Conservation (phyloP, 2,329 filamentous ascomycete genomes). For the Cladosporium velox region DNA sequence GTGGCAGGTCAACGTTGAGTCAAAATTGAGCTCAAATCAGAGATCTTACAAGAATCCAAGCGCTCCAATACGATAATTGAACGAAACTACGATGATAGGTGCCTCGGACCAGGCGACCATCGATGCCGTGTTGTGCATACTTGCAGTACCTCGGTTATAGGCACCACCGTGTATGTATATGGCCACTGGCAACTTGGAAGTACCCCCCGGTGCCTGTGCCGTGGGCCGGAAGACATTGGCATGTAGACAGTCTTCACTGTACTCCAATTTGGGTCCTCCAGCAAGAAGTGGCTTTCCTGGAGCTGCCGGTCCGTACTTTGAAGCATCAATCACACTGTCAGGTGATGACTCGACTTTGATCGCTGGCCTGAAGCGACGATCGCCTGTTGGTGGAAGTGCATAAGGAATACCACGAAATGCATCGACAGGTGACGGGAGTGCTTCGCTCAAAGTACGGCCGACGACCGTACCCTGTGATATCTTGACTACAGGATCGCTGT, state of each 20-base stretch:
- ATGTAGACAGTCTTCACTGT: constrained; percentile 59
- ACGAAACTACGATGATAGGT: constrained; percentile 58
- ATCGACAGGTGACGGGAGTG: constrained; percentile 4
- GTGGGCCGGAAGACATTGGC: constrained; percentile 59
- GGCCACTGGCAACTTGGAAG: constrained; percentile 53
- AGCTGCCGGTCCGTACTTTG: constrained; percentile 12
- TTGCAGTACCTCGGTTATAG: constrained; percentile 51
- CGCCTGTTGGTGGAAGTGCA: constrained; percentile 16
- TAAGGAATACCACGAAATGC: constrained; percentile 16
- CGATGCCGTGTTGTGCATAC: constrained; percentile 62
- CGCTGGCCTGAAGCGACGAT: constrained; percentile 13
- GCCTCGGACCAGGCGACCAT: constrained; percentile 57
- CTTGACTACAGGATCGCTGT: background rate
- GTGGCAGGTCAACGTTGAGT: background rate
- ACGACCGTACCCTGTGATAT: constrained; percentile 11
- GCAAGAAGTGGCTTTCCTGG: constrained; percentile 17
- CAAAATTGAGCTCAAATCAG: background rate
- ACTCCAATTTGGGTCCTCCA: constrained; percentile 16
- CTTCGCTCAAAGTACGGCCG: constrained; percentile 12
- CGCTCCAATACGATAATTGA: constrained; percentile 65
- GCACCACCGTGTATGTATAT: constrained; percentile 66
- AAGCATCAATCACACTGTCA: constrained; percentile 11
- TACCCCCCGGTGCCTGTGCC: constrained; percentile 20
- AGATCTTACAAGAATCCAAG: constrained; percentile 61
- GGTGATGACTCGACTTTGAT: background rate